Evolutionary conservation across 1,284 basidiomycete species (phyloP).

Genomic region (Acaromyces ingoldii): DNA sequence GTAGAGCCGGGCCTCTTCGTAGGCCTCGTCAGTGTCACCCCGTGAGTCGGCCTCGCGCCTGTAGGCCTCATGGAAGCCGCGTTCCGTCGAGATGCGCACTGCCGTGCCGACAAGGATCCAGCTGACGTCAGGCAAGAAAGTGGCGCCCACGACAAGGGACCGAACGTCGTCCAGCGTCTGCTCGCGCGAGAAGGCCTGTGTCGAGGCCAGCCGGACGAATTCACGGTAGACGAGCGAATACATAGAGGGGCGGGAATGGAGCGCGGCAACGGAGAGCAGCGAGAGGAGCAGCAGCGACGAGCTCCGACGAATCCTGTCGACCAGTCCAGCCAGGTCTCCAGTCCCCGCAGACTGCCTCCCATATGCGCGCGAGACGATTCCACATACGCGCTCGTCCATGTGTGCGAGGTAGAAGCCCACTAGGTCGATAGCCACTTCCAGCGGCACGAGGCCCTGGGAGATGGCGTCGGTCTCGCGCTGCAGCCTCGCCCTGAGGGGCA

Average conservation of each 20-base stretch:
- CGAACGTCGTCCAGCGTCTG: slow-evolving; percentile 12
- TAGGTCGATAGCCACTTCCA: neutral
- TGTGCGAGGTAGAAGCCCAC: neutral
- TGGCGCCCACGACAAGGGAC: slow-evolving; percentile 11
- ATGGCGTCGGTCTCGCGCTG: neutral
- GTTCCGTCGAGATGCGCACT: slow-evolving; percentile 12
- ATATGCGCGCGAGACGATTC: neutral
- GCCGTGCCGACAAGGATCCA: slow-evolving; percentile 15
- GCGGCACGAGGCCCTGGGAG: neutral
- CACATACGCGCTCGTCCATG: neutral
- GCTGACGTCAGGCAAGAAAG: slow-evolving; percentile 11
- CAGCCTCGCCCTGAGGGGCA: neutral
- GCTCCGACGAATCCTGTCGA: slow-evolving; percentile 6
- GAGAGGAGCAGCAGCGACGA: slow-evolving; percentile 1
- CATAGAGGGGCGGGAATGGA: neutral
- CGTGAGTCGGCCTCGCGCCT: neutral
- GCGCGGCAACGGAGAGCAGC: slow-evolving; percentile 6
- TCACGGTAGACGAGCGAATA: slow-evolving; percentile 9
- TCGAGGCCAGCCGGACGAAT: slow-evolving; percentile 9
- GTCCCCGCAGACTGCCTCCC: neutral
- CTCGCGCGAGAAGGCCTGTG: slow-evolving; percentile 12
- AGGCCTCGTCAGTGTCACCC: neutral
- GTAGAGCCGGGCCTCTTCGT: slow-evolving; percentile 9
- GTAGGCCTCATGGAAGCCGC: slow-evolving; percentile 11
- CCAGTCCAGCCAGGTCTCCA: neutral